Evolutionary conservation across 495 filamentous ascomycete species (phyloP).

Genomic region (Copromyces sp.): DNA sequence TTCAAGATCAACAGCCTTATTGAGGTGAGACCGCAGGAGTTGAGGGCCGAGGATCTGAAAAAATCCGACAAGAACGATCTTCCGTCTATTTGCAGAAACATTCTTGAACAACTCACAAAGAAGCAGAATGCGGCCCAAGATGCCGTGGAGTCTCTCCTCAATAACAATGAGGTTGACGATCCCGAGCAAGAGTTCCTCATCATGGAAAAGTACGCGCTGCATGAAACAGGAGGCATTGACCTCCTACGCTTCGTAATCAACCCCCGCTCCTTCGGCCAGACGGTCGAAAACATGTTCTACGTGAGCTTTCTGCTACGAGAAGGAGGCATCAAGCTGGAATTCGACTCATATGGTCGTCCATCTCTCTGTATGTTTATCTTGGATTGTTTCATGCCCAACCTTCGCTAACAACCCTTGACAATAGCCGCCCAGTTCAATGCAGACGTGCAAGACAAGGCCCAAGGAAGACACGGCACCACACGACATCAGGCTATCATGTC

Average conservation of each 20-base stretch:
- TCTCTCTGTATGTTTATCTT: conserved; percentile 51
- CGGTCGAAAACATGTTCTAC: conserved; percentile 95
- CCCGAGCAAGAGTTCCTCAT: conserved; percentile 30
- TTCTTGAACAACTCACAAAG: conserved; percentile 39
- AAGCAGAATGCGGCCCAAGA: conserved; percentile 33
- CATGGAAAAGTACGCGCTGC: conserved; percentile 46
- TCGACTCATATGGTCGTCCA: conserved; percentile 56
- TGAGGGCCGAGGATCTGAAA: conserved; percentile 60
- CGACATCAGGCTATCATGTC: conserved; percentile 79
- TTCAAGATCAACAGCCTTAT: conserved; percentile 52
- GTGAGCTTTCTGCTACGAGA: conserved; percentile 89
- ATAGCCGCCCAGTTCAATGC: conserved; percentile 16
- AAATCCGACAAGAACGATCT: conserved; percentile 65
- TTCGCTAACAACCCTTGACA: not conserved
- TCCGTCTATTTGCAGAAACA: conserved; percentile 54
- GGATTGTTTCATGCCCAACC: not conserved
- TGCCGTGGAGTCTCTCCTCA: conserved; percentile 28
- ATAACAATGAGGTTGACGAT: conserved; percentile 24
- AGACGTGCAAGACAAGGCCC: conserved; percentile 11
- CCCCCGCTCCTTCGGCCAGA: conserved; percentile 84
- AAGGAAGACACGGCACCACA: conserved; percentile 32
- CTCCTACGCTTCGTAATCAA: conserved; percentile 83
- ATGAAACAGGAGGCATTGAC: conserved; percentile 54
- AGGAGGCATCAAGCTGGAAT: conserved; percentile 55
- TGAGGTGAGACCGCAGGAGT: conserved; percentile 63